Base-by-base conservation (phyloP, 1,284 basidiomycete genomes). In the Trametes polyzona region DNA sequence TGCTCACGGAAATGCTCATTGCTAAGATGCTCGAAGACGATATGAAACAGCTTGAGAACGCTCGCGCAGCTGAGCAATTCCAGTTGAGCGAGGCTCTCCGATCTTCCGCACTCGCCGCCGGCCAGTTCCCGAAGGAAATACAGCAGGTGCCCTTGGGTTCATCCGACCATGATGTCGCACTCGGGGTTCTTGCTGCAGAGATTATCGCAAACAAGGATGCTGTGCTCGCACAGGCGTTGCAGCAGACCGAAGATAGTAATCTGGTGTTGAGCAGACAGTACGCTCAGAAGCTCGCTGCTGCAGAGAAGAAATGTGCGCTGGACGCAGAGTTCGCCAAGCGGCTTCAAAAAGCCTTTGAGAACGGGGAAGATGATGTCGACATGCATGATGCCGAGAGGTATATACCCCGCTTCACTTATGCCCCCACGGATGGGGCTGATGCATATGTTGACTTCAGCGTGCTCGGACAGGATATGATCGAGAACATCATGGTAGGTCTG, bases 291-390 rank as follows among this genome's bases (percentile, higher is more conserved):
- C 57, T 76, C n/a, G 73, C 73, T 12, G 75, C 75, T 8, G 67
- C 70, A 17, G 76, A 78, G 62, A 74, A 71, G 65, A 76, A 76
- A 61, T 41, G 66, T n/a, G 57, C 67, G 19, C 55, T 76, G 4
- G 76, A 78, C 61, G 67, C 70, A 10, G 75, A 75, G 58, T 78
- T 75, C 57, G 76, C 76, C 5, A 67, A 65, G 30, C 67, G 64
- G n/a, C 61, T 78, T 23, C 75, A 77, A 53, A 67, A 65, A 7
- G 64, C 68, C 7, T 59, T 72, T 30, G 66, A 73, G 16, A 44
- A 57, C 26, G 66, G 66, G 14, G 68, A 71, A 4, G 52, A 61
- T 23, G 70, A 72, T 35, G 65, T 66, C 23, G 68, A 72, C 19
- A 46, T 50, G 57, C 41, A 27, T 47, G 74, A 74, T 55, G 73